phyloP scores from a whole-genome alignment of 805 yeast species.

The Tanozyma kutaoensis region DNA sequence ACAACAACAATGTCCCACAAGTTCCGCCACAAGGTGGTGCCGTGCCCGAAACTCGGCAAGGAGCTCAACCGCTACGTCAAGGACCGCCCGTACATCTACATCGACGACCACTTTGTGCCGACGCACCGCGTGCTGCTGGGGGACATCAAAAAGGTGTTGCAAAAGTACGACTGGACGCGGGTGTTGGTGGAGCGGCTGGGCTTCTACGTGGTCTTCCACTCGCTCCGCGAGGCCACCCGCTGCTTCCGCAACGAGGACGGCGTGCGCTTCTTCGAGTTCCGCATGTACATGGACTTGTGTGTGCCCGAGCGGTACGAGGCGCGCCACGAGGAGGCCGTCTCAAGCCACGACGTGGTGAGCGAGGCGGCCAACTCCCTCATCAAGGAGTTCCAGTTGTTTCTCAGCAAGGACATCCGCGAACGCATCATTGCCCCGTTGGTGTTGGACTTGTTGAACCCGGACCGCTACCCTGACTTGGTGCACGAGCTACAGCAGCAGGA shows the following conservation, averaged over 20 bases:
- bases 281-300: constrained; percentile 44
- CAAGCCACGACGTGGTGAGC: constrained; percentile 25
- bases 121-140: constrained; percentile 33
- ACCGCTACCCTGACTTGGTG: constrained; percentile 38
- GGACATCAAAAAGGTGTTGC: constrained; percentile 47
- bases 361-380: constrained; percentile 48
- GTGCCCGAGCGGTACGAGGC: constrained; percentile 29
- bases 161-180: constrained; percentile 51
- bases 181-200: constrained; percentile 54
- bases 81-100: constrained; percentile 44
- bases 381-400: constrained; percentile 48
- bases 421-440: constrained; percentile 60
- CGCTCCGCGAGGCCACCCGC: constrained; percentile 39
- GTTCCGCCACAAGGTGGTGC: constrained; percentile 2
- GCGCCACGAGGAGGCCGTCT: not conserved
- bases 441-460: constrained; percentile 45
- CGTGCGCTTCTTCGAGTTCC: constrained; percentile 29
- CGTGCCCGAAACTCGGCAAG: constrained; percentile 27
- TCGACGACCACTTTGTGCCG: constrained; percentile 37
- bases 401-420: constrained; percentile 62
- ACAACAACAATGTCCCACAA: constrained; percentile 14
- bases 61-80: constrained; percentile 37
- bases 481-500: constrained; percentile 20
- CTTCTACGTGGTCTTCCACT: constrained; percentile 58
- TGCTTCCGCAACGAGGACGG: constrained; percentile 57